These are phyloP conservation scores for Rhodamnia rubescens DNA, from an alignment of 345 rosid species.

Conservation along the genomic window DNA sequence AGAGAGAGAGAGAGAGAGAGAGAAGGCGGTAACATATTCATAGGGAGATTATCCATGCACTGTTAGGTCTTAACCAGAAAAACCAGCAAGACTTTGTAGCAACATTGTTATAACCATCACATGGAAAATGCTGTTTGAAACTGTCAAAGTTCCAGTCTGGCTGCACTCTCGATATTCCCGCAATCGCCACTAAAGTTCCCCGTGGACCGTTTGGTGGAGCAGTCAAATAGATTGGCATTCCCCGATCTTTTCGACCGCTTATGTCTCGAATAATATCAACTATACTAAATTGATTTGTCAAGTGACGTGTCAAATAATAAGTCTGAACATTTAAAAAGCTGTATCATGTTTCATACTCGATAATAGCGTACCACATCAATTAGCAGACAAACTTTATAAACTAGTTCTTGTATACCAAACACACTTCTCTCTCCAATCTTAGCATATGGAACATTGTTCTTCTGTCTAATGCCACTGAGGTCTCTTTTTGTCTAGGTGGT, in stretches of 20 bases:
- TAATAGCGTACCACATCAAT: not conserved
- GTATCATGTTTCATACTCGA: not conserved
- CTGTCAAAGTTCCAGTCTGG: not conserved
- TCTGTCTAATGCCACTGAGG: not conserved
- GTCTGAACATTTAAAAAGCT: not conserved
- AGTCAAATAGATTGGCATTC: not conserved
- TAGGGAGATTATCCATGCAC: not conserved
- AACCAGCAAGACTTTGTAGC: not conserved
- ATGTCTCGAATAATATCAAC: not conserved
- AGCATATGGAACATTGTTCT: not conserved
- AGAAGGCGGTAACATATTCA: not conserved
- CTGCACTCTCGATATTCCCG: not conserved
- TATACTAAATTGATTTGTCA: not conserved
- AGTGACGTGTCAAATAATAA: not conserved
- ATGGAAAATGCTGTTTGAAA: not conserved
- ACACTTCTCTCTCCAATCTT: not conserved
- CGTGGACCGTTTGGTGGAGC: not conserved
- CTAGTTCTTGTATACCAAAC: not conserved
- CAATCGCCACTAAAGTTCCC: not conserved
- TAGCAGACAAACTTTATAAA: not conserved
- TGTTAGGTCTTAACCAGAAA: not conserved
- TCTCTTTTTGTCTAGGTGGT: not conserved
- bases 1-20: not conserved
- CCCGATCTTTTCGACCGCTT: not conserved
- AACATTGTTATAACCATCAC: not conserved